phyloP scores from a whole-genome alignment of 169 alveolate genomes.

The Babesia caballi region DNA sequence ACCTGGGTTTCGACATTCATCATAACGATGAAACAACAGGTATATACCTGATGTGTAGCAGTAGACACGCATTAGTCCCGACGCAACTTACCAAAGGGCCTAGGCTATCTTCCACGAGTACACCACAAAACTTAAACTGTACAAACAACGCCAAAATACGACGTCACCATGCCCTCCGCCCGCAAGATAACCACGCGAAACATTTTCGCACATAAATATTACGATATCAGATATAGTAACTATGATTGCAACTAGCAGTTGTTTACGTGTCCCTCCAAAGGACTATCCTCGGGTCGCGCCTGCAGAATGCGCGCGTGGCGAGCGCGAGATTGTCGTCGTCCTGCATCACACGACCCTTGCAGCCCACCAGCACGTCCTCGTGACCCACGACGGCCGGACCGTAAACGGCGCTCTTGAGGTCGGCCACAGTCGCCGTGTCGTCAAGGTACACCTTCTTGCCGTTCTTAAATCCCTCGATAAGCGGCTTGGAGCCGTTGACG shows the following conservation, averaged over 20 bases:
- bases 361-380: slow-evolving; percentile 71
- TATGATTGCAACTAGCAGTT: neutral
- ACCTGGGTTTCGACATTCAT: too few species aligned
- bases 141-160: too few species aligned
- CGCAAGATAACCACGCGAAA: too few species aligned
- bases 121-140: too few species aligned
- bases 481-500: slow-evolving; percentile 25
- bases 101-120: too few species aligned
- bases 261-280: slow-evolving; percentile 71
- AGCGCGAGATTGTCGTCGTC: slow-evolving; percentile 80
- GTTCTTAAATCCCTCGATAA: slow-evolving; percentile 71
- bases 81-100: too few species aligned
- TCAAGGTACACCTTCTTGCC: slow-evolving; percentile 76
- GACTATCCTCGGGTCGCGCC: slow-evolving; percentile 80
- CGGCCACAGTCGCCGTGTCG: slow-evolving; percentile 77
- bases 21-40: neutral
- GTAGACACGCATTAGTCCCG: neutral
- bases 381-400: slow-evolving; percentile 48
- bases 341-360: slow-evolving; percentile 82
- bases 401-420: slow-evolving; percentile 68
- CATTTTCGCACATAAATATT: too few species aligned
- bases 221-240: slow-evolving; percentile 1
- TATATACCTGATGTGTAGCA: neutral
- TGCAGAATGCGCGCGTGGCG: slow-evolving; percentile 83
- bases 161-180: too few species aligned